phyloP scores from a whole-genome alignment of 495 filamentous ascomycete genomes.

The Trichoderma erinaceum region DNA sequence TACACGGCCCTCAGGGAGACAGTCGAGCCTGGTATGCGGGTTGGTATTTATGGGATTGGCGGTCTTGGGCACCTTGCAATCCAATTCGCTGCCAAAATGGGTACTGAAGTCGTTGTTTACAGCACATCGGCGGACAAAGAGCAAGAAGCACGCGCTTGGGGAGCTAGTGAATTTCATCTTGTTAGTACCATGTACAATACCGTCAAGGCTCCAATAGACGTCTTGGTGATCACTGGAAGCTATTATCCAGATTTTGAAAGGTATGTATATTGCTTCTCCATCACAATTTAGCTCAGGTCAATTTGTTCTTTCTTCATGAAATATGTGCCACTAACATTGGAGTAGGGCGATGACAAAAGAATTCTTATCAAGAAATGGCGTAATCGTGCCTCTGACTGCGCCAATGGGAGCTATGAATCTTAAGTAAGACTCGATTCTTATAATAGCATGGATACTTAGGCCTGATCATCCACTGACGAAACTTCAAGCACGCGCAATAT shows the following conservation, averaged over 20 bases:
- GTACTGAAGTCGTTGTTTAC: conserved; percentile 52
- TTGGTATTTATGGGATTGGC: conserved; percentile 51
- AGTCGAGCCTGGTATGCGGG: conserved; percentile 35
- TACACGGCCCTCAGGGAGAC: conserved; percentile 38
- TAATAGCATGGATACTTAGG: background rate
- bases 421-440: conserved; percentile 21
- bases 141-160: conserved; percentile 47
- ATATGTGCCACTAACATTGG: background rate
- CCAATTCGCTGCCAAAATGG: conserved; percentile 53
- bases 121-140: conserved; percentile 47
- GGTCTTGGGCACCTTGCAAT: conserved; percentile 58
- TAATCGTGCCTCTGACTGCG: conserved; percentile 28
- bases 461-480: background rate
- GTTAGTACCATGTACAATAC: conserved; percentile 31
- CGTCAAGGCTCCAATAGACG: conserved; percentile 28
- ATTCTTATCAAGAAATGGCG: conserved; percentile 23
- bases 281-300: background rate
- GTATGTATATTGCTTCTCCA: conserved; percentile 16
- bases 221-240: conserved; percentile 30
- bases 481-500: conserved; percentile 20
- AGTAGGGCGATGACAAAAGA: conserved; percentile 23
- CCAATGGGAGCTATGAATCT: conserved; percentile 24
- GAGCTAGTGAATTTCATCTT: conserved; percentile 51
- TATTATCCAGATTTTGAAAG: conserved; percentile 35
- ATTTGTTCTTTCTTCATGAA: background rate